Conservation (phyloP, 2,329 filamentous ascomycete genomes). For the Drechslerella coelobrocha region DNA sequence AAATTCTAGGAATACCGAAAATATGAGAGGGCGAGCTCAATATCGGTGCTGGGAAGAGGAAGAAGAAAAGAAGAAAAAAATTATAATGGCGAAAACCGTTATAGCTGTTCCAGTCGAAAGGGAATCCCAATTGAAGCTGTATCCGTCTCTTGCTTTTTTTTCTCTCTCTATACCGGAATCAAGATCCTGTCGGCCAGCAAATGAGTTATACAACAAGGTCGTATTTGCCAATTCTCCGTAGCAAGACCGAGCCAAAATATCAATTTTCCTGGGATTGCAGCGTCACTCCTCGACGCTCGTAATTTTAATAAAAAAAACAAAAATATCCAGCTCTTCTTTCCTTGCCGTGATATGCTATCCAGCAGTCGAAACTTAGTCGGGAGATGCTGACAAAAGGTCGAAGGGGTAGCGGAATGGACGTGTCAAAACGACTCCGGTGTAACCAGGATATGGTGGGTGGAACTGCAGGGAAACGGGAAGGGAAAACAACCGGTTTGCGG, state of each 20-base stretch:
- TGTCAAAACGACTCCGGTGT: constrained; percentile 45
- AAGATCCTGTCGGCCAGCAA: neutral
- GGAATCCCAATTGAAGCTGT: neutral
- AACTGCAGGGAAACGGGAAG: constrained; percentile 16
- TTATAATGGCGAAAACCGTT: no score
- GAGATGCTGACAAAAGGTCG: constrained; percentile 20
- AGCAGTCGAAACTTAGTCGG: constrained; percentile 20
- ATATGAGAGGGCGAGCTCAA: neutral
- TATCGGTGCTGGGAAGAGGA: neutral
- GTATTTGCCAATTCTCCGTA: constrained; percentile 1
- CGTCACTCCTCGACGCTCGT: neutral
- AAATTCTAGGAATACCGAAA: constrained; percentile 1
- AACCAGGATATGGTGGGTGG: constrained; percentile 35
- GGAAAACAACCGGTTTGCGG: constrained; percentile 4
- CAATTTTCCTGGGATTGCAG: neutral
- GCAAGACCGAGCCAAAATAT: neutral
- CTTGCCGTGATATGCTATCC: neutral
- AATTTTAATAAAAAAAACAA: neutral
- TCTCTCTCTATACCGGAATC: neutral
- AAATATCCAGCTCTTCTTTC: neutral
- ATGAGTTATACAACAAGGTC: neutral
- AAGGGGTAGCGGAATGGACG: constrained; percentile 33
- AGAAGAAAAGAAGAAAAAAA: no score
- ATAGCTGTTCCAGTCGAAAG: no score
- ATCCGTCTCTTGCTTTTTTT: neutral